Evolutionary conservation across 1,139 yeast genomes (phyloP).

Genomic region (Geotrichum reessii): DNA sequence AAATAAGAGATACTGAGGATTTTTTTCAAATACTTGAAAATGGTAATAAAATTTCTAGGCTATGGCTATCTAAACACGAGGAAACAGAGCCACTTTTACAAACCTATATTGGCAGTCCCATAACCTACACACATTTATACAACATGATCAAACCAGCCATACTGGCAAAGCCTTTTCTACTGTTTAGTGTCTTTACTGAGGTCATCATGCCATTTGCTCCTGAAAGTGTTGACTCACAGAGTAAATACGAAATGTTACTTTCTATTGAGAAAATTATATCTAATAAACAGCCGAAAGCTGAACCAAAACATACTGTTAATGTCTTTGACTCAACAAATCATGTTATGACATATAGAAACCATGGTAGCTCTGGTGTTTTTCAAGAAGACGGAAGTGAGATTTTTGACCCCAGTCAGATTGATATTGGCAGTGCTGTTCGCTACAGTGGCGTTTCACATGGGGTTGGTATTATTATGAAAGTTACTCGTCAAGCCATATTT

Average conservation of each 20-base stretch:
- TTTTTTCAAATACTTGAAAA: neutral
- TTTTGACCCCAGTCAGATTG: neutral
- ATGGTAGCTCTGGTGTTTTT: too few species aligned
- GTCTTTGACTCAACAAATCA: neutral
- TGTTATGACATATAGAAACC: neutral
- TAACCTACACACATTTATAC: neutral
- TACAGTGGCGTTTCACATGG: neutral
- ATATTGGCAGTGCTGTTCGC: neutral
- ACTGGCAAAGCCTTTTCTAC: neutral
- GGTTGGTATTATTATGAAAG: neutral
- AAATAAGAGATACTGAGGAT: neutral
- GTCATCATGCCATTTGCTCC: neutral
- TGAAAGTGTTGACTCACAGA: neutral
- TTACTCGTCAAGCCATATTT: neutral
- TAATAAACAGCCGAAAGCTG: neutral
- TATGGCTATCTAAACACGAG: neutral
- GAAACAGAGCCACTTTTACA: neutral
- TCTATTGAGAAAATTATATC: neutral
- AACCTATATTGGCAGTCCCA: neutral
- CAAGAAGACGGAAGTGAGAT: too few species aligned
- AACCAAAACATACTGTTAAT: neutral
- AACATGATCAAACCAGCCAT: neutral
- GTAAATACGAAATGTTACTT: neutral
- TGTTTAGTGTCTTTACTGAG: neutral
- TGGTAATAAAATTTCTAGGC: neutral